Evolutionary conservation across 2,329 filamentous ascomycete species (phyloP).

Genomic region (Cercospora brassicicola): DNA sequence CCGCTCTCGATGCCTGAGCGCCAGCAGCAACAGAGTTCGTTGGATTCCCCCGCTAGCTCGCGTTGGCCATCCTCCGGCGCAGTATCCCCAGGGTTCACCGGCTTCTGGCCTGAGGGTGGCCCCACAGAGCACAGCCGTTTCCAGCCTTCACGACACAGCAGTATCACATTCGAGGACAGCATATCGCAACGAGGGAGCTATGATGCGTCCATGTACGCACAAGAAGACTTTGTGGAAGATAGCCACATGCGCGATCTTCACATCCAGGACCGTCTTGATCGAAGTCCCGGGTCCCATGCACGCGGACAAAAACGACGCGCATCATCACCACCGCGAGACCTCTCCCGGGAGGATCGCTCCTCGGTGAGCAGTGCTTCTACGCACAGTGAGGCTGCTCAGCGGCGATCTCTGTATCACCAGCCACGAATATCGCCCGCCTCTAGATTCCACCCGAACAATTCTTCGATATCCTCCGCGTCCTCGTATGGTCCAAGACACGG

Average conservation of each 20-base stretch:
- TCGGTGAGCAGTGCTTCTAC: conserved; percentile 47
- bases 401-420: conserved; percentile 57
- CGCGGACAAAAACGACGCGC: conserved; percentile 65
- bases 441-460: conserved; percentile 57
- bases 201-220: conserved; percentile 58
- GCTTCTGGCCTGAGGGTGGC: conserved; percentile 44
- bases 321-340: conserved; percentile 62
- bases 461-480: conserved; percentile 66
- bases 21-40: conserved; percentile 37
- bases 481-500: conserved; percentile 61
- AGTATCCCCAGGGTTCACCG: conserved; percentile 48
- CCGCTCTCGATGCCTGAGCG: conserved; percentile 50
- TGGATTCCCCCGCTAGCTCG: conserved; percentile 43
- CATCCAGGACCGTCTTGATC: conserved; percentile 52
- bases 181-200: conserved; percentile 62
- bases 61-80: conserved; percentile 46
- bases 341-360: conserved; percentile 49
- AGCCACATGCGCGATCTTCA: conserved; percentile 53
- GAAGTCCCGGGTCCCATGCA: conserved; percentile 48
- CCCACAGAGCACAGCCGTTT: conserved; percentile 30
- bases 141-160: conserved; percentile 43
- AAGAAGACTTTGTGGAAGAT: conserved; percentile 57
- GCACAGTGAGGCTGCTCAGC: conserved; percentile 53
- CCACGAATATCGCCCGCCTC: conserved; percentile 56
- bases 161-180: conserved; percentile 44